These are phyloP conservation scores for Pugionium cornutum DNA, from an alignment of 345 rosid genomes.

Conservation along the genomic window DNA sequence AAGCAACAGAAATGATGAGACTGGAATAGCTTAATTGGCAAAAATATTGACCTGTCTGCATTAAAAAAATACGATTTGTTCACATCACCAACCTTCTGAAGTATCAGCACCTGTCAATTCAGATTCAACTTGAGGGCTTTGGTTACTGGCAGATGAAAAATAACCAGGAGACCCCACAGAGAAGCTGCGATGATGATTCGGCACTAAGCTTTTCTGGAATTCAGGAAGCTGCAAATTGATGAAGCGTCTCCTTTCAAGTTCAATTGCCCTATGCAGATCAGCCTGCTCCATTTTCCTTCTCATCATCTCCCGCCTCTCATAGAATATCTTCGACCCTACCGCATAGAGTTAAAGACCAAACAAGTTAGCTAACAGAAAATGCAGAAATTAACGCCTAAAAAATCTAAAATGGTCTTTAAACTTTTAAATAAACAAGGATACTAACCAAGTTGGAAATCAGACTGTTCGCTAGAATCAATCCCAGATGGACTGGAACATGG, in stretches of 20 bases:
- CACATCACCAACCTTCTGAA: slow-evolving; percentile 48
- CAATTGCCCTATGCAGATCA: slow-evolving; percentile 68
- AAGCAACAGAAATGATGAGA: slow-evolving; percentile 10
- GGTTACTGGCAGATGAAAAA: slow-evolving; percentile 41
- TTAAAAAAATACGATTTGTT: slow-evolving; percentile 4
- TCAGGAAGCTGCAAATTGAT: slow-evolving; percentile 84
- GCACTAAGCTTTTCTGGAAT: slow-evolving; percentile 48
- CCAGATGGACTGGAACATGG: slow-evolving; percentile 69
- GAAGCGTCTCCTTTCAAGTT: slow-evolving; percentile 79
- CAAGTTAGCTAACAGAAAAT: slow-evolving; percentile 9
- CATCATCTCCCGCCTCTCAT: slow-evolving; percentile 60
- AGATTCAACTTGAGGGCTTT: slow-evolving; percentile 39
- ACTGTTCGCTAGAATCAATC: slow-evolving; percentile 63
- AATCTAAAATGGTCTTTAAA: not conserved
- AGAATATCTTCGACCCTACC: slow-evolving; percentile 59
- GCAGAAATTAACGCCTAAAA: not conserved
- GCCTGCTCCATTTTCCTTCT: slow-evolving; percentile 73
- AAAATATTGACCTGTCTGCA: not conserved
- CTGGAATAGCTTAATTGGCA: not conserved
- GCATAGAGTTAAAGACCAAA: not conserved
- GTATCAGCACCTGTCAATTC: slow-evolving; percentile 45
- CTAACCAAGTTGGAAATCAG: slow-evolving; percentile 68
- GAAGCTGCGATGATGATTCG: slow-evolving; percentile 62
- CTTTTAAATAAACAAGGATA: slow-evolving; percentile 11
- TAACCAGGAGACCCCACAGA: slow-evolving; percentile 66